phyloP scores from a whole-genome alignment of 352 stramenopile species.

The Pythium dissotocum region DNA sequence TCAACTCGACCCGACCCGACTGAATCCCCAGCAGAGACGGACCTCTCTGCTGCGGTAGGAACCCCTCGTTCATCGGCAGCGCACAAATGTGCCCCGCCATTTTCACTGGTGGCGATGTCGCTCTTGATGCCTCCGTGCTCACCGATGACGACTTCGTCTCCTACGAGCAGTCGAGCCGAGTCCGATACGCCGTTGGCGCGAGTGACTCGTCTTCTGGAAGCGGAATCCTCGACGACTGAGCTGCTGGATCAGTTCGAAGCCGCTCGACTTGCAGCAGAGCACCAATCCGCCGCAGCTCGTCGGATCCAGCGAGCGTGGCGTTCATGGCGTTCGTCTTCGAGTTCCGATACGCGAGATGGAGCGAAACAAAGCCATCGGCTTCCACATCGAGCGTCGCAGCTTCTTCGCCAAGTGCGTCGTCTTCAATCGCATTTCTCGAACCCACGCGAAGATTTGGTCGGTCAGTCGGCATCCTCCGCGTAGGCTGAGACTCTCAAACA shows the following conservation, averaged over 20 bases:
- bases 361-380: background rate
- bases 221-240: background rate
- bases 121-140: background rate
- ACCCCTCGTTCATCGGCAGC: background rate
- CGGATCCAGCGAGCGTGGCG: conserved; percentile 14
- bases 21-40: background rate
- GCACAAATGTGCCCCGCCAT: background rate
- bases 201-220: conserved; percentile 2
- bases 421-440: background rate
- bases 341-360: background rate
- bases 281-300: background rate
- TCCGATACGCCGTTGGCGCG: background rate
- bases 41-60: background rate
- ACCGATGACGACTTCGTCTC: background rate
- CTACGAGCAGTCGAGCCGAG: no score
- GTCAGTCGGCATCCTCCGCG: background rate
- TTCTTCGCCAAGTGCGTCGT: background rate
- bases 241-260: conserved; percentile 1
- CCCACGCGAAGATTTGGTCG: background rate
- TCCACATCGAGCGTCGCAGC: background rate
- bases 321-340: background rate
- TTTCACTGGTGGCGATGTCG: background rate
- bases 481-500: background rate
- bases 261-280: background rate
- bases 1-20: background rate